A percentile compares a stretch with the other conserved stretches of the same genome.
Evolutionary conservation across 169 alveolate species (phyloP).

Genomic region (Sarcocystis neurona): DNA sequence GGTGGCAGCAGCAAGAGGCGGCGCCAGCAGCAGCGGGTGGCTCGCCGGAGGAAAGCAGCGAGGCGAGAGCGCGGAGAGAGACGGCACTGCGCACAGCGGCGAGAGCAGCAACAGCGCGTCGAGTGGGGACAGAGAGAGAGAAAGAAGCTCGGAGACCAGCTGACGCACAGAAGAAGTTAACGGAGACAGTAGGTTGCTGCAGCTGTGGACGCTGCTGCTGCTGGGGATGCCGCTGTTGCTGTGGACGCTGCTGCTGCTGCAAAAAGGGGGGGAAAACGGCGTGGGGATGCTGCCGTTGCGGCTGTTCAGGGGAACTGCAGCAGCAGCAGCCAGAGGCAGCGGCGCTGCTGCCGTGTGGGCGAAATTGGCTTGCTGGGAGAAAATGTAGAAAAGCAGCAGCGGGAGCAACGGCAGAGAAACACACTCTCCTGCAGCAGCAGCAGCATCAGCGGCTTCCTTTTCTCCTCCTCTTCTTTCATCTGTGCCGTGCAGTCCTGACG

Average conservation of each 20-base stretch:
- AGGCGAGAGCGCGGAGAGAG: not conserved
- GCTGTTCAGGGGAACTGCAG: too few relatives aligned
- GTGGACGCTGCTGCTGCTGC: too few relatives aligned
- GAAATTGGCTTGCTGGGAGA: slow-evolving; percentile 1
- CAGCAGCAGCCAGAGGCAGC: not conserved
- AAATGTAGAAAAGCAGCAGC: not conserved
- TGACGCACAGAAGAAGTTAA: not conserved
- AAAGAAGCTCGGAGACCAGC: not conserved
- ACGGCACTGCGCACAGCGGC: not conserved
- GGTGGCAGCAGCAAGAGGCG: not conserved
- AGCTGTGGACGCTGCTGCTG: not conserved
- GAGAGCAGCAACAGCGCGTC: not conserved
- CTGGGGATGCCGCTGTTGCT: not conserved
- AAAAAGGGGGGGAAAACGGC: too few relatives aligned
- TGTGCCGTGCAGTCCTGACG: not conserved
- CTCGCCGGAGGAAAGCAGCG: not conserved
- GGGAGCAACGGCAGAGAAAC: not conserved
- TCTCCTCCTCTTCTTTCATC: not conserved
- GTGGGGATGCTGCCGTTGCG: too few relatives aligned
- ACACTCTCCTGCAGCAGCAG: not conserved
- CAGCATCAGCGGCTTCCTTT: not conserved
- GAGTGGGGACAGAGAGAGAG: not conserved
- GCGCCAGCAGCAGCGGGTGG: not conserved
- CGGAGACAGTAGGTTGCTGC: not conserved
- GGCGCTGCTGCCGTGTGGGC: not conserved